These are phyloP conservation scores for Areca catechu DNA, from an alignment of 176 grass and related monocot genomes.

Conservation along the genomic window DNA sequence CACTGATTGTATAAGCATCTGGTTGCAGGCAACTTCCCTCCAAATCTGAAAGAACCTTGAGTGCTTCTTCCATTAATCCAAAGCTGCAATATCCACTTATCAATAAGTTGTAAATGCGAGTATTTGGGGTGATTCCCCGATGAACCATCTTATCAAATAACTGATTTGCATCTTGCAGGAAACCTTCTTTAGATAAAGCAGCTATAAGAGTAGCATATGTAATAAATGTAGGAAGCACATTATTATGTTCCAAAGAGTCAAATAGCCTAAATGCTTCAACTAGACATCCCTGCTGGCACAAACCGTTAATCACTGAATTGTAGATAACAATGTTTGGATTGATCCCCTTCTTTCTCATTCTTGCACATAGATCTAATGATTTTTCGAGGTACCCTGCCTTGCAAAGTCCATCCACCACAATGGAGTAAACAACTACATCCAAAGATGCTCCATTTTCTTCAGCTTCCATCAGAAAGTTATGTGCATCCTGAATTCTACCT, in stretches of 20 bases:
- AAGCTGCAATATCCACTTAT: constrained; percentile 73
- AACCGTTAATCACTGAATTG: constrained; percentile 74
- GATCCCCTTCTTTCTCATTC: constrained; percentile 54
- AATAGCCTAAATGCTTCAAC: constrained; percentile 79
- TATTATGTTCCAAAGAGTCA: constrained; percentile 60
- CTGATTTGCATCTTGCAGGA: constrained; percentile 57
- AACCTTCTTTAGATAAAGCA: constrained; percentile 83
- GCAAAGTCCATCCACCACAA: constrained; percentile 75
- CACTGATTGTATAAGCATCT: constrained; percentile 65
- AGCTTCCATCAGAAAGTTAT: constrained; percentile 47
- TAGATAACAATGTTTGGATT: constrained; percentile 56
- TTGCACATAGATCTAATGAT: constrained; percentile 69
- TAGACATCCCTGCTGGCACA: constrained; percentile 81
- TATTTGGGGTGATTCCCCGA: constrained; percentile 56
- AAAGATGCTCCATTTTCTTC: constrained; percentile 42
- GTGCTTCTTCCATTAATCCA: constrained; percentile 56
- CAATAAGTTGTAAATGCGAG: constrained; percentile 52
- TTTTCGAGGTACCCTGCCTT: constrained; percentile 68
- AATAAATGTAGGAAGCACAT: constrained; percentile 41
- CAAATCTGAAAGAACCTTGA: constrained; percentile 50
- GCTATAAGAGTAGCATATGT: constrained; percentile 73
- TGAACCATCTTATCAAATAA: constrained; percentile 64
- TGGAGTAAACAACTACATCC: constrained; percentile 54
- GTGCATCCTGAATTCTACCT: constrained; percentile 65
- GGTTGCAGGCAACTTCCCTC: constrained; percentile 44